Evolutionary conservation across 208 protist genomes (phyloP).

Genomic region (Trypanosoma grayi): DNA sequence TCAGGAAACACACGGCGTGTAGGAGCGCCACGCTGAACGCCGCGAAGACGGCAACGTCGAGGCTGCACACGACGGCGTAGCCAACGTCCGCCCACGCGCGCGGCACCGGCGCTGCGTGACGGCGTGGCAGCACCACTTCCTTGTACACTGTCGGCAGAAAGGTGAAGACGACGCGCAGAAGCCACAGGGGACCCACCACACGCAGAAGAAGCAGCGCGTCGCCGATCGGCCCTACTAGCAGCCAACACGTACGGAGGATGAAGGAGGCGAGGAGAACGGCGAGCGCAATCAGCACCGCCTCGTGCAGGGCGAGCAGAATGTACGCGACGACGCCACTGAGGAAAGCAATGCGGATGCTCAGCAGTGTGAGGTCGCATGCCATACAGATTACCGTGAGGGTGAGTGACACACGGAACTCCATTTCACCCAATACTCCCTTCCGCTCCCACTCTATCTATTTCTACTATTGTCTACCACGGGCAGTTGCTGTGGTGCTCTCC

Average conservation of each 20-base stretch:
- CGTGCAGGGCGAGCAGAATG: slow-evolving; percentile 37
- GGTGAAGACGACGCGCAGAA: slow-evolving; percentile 37
- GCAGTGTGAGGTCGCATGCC: slow-evolving; percentile 36
- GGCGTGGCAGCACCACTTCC: slow-evolving; percentile 29
- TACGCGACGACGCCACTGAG: slow-evolving; percentile 23
- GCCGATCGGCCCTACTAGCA: slow-evolving; percentile 32
- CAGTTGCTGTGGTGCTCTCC: no score
- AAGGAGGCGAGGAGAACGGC: slow-evolving; percentile 21
- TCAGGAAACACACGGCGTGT: slow-evolving; percentile 36
- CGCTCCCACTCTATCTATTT: background rate
- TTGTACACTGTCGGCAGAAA: slow-evolving; percentile 51
- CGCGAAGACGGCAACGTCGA: slow-evolving; percentile 39
- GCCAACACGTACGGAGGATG: slow-evolving; percentile 37
- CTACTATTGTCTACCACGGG: no score
- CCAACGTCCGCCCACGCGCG: slow-evolving; percentile 42
- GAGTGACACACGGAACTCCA: slow-evolving; percentile 18
- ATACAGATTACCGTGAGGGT: slow-evolving; percentile 13
- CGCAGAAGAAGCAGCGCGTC: slow-evolving; percentile 19
- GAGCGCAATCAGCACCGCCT: slow-evolving; percentile 42
- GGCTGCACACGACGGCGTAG: slow-evolving; percentile 32
- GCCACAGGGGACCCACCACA: slow-evolving; percentile 27
- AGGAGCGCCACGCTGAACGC: slow-evolving; percentile 32
- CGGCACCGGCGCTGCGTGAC: background rate
- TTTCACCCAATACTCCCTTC: background rate
- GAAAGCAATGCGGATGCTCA: slow-evolving; percentile 36